Evolutionary conservation across 148 eudicot genomes (phyloP), one percentile per base, ranked within the genome.

Genomic region (Cornus controversa): DNA sequence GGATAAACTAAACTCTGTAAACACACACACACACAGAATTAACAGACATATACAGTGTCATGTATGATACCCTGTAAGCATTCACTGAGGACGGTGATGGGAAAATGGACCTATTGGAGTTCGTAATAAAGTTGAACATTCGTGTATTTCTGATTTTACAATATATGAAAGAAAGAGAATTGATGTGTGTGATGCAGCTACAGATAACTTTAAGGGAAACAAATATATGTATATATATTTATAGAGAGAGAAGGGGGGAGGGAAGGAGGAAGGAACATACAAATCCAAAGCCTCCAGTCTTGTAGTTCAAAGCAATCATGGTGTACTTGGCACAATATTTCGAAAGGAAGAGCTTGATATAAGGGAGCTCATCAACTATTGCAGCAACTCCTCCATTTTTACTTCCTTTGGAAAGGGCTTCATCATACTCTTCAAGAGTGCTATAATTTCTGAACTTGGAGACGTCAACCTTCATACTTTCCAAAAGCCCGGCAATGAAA

Each of bases 251-350:
- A 22, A 31, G 34, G 34, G 34, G 34, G 34, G 4, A 2, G 34
- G 34, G n/a, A 31, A 10, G 8, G 50, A 69, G 34, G 27, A 47
- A 45, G 69, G 28, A 45, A 77, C 85, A 84, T 75, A 82, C 89
- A 60, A 86, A 86, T 73, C 85, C 87, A 69, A 86, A 79, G 42
- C 89, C 89, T 15, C 70, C 75, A n/a, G 83, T 81, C 50, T 45
- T 71, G 69, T 78, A 71, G 23, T 75, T 67, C 5, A 80, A 75
- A 67, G 73, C 85, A 8, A 84, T 74, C 80, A 77, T 74, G 47
- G 77, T 79, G 66, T 84, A 84, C 66, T 82, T 81, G 10, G 42
- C 24, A 70, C 87, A 74, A 25, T 86, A 71, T 45, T 67, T 79
- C 10, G 76, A 28, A 20, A 86, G 71, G 28, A 86, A 71, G 22